Conservation (phyloP, 148 eudicot genomes). For the Chenopodium quinoa region DNA sequence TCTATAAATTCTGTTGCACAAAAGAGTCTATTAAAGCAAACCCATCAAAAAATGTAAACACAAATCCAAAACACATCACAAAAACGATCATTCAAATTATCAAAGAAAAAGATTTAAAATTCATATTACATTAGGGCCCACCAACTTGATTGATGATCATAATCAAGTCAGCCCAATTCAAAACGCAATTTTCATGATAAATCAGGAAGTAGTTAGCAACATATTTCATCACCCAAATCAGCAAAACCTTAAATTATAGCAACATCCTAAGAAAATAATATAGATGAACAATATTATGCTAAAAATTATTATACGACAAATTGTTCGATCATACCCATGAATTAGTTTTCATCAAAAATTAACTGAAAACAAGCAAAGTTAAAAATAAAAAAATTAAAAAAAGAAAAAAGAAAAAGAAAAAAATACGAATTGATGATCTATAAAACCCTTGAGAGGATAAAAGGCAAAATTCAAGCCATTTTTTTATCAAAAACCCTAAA, state of each 20-base stretch:
- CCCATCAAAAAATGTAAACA: constrained; percentile 6
- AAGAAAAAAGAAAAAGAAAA: not conserved
- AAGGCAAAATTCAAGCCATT: not conserved
- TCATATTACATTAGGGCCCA: constrained; percentile 12
- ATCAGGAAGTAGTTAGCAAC: not conserved
- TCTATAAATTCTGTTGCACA: not conserved
- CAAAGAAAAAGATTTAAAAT: not conserved
- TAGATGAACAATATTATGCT: constrained; percentile 1
- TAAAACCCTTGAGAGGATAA: not conserved
- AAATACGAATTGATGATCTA: not conserved
- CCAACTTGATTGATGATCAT: constrained; percentile 20
- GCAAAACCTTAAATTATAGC: not conserved
- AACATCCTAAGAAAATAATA: not conserved
- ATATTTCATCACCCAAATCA: constrained; percentile 16
- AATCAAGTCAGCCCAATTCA: constrained; percentile 6
- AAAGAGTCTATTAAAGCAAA: not conserved
- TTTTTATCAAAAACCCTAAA: constrained; percentile 27
- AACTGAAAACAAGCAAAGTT: not conserved
- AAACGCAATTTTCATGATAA: constrained; percentile 28
- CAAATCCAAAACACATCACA: not conserved
- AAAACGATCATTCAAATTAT: constrained; percentile 11
- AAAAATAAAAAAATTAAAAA: not conserved
- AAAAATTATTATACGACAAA: not conserved
- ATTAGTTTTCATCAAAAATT: not conserved
- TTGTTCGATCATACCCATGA: constrained; percentile 5